Evolutionary conservation across 2,329 filamentous ascomycete genomes (phyloP).

Genomic region (Hymenoscyphus fraxineus): DNA sequence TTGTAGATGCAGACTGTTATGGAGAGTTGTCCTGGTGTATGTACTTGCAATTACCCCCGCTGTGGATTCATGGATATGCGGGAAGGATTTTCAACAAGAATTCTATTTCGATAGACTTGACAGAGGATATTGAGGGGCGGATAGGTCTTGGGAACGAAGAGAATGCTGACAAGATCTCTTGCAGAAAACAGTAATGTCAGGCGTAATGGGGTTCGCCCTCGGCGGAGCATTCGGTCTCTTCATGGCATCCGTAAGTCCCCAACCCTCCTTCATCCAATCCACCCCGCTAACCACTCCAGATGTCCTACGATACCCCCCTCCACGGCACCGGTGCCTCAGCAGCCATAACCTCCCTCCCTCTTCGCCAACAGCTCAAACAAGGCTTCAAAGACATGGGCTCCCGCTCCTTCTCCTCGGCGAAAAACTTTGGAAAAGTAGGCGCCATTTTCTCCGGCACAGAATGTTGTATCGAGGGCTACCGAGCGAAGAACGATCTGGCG

Average conservation of each 20-base stretch:
- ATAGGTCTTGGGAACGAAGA: neutral
- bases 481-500: slow-evolving; percentile 88
- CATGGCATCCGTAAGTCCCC: slow-evolving; percentile 80
- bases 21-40: slow-evolving; percentile 13
- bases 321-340: slow-evolving; percentile 39
- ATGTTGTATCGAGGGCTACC: slow-evolving; percentile 87
- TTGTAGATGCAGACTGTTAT: slow-evolving; percentile 12
- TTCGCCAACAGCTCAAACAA: slow-evolving; percentile 74
- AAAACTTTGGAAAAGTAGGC: slow-evolving; percentile 93
- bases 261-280: slow-evolving; percentile 1
- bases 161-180: slow-evolving; percentile 1
- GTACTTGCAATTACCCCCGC: neutral
- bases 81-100: neutral
- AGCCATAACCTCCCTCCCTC: slow-evolving; percentile 62
- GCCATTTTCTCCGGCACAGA: slow-evolving; percentile 89
- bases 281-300: slow-evolving; percentile 48
- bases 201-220: slow-evolving; percentile 89
- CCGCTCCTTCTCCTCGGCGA: slow-evolving; percentile 76
- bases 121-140: neutral
- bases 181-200: slow-evolving; percentile 80
- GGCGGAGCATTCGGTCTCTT: slow-evolving; percentile 94
- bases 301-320: slow-evolving; percentile 95
- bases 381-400: slow-evolving; percentile 95
- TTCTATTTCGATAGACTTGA: neutral
- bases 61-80: neutral